Base-by-base conservation (phyloP, 2,329 filamentous ascomycete genomes). In the Coleophoma cylindrospora region DNA sequence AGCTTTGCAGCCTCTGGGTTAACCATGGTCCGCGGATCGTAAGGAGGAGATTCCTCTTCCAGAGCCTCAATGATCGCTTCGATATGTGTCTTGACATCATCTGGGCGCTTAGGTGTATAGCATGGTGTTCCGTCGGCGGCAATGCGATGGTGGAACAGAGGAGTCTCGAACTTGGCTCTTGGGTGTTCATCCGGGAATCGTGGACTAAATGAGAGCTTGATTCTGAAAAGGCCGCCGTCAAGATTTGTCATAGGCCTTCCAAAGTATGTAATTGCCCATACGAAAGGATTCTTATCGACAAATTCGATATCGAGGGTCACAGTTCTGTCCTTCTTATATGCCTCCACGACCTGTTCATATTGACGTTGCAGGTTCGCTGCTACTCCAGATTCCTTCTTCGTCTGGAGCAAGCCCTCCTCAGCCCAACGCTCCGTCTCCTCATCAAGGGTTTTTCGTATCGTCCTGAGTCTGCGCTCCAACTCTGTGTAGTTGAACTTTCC, bases 231-330 rank as follows among this genome's bases (percentile, higher is more conserved):
- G 2, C 92, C 91, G 14, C 91, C 92, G 60, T 97, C 92, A 2
- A 97, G 80, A 58, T 95, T 91, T 6, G 91, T 95, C 86, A 94
- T 95, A 1, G 91, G 89, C 49, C 86, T 81, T 22, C 94, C 94
- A 64, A 96, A 95, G 65, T 96, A 91, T 1, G 89, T 94, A 52
- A 97, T 67, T 17, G 79, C 69, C 94, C 94, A 97, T 17, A 92
- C 76, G 63, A 96, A 96, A 0, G 92, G 91, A 61, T 96, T 97
- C 37, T 77, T 80, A 56, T 94, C 77, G 32, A 87, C 84, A 7
- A 97, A 73, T 50, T 84, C 80, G 36, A 97, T 72, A 58, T 91
- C 86, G 50, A 96, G 76, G 0, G 89, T 86, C 27, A 83, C 75
- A 22, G 83, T 79, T 45, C 87, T 83, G 53, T 82, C 77, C 17